Evolutionary conservation across 1,284 basidiomycete species (phyloP).

Genomic region (Inonotus hispidus): DNA sequence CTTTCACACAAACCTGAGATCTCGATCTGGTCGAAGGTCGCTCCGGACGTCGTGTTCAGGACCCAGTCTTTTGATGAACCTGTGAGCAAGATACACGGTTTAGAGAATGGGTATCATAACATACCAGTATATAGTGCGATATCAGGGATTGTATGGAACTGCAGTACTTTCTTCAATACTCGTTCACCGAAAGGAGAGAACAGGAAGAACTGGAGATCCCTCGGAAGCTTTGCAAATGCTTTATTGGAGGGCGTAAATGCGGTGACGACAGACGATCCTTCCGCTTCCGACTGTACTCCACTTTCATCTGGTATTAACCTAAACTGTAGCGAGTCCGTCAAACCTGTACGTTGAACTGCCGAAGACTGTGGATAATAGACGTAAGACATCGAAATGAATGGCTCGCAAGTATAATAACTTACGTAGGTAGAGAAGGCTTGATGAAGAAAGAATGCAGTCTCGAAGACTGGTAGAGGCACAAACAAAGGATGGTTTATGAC

Average conservation of each 20-base stretch:
- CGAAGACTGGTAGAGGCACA: constrained; percentile 58
- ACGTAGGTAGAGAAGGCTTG: constrained; percentile 51
- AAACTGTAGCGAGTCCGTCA: constrained; percentile 43
- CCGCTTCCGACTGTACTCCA: constrained; percentile 32
- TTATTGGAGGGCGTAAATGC: constrained; percentile 61
- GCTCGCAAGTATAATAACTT: constrained; percentile 22
- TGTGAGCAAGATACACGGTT: not conserved
- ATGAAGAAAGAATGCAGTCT: constrained; percentile 51
- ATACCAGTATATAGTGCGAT: constrained; percentile 50
- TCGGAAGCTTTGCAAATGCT: constrained; percentile 57
- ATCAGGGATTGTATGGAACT: constrained; percentile 62
- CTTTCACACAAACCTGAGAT: not conserved
- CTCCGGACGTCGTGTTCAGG: not conserved
- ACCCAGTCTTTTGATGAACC: not conserved
- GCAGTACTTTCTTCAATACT: constrained; percentile 55
- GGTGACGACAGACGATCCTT: constrained; percentile 51
- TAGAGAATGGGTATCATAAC: constrained; percentile 21
- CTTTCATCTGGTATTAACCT: constrained; percentile 35
- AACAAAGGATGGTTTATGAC: constrained; percentile 54
- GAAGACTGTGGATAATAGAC: constrained; percentile 38
- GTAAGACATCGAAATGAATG: not conserved
- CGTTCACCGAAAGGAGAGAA: constrained; percentile 62
- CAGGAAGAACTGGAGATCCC: constrained; percentile 51
- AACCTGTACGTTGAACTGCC: constrained; percentile 49
- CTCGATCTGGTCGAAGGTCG: not conserved